Percentiles rank a stretch among this genome's conserved stretches.
Conservation (phyloP, 169 alveolate genomes). For the Cryptosporidium xiaoi region DNA sequence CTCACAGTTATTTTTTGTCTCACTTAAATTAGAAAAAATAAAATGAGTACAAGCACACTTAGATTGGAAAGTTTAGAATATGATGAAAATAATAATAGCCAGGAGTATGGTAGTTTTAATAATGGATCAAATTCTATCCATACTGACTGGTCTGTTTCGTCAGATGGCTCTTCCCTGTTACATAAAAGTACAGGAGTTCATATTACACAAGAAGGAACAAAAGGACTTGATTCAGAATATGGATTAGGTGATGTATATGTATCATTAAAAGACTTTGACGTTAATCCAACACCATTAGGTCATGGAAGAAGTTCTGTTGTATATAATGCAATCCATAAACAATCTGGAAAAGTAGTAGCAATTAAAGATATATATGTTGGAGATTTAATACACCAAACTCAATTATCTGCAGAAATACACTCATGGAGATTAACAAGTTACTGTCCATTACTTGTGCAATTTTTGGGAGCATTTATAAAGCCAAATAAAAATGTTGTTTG, state of each 20-base stretch:
- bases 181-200: slow-evolving; percentile 72
- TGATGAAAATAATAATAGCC: slow-evolving; percentile 35
- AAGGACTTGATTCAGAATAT: slow-evolving; percentile 46
- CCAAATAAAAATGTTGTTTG: slow-evolving; percentile 66
- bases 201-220: slow-evolving; percentile 70
- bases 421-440: slow-evolving; percentile 70
- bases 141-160: slow-evolving; percentile 71
- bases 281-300: slow-evolving; percentile 62
- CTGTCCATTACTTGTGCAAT: slow-evolving; percentile 68
- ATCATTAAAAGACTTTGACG: slow-evolving; percentile 36
- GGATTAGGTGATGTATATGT: slow-evolving; percentile 50
- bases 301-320: slow-evolving; percentile 74
- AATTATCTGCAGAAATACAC: slow-evolving; percentile 68
- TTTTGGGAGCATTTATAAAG: slow-evolving; percentile 66
- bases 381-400: slow-evolving; percentile 68
- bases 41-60: slow-evolving; percentile 15
- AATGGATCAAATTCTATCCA: slow-evolving; percentile 44
- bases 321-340: slow-evolving; percentile 52
- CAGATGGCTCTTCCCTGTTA: slow-evolving; percentile 42
- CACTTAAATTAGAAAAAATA: neutral
- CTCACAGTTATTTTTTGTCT: neutral
- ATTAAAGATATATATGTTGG: slow-evolving; percentile 73
- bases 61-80: slow-evolving; percentile 55
- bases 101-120: neutral
- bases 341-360: slow-evolving; percentile 42